Conservation (phyloP, 495 filamentous ascomycete genomes). For the Clohesyomyces aquaticus region DNA sequence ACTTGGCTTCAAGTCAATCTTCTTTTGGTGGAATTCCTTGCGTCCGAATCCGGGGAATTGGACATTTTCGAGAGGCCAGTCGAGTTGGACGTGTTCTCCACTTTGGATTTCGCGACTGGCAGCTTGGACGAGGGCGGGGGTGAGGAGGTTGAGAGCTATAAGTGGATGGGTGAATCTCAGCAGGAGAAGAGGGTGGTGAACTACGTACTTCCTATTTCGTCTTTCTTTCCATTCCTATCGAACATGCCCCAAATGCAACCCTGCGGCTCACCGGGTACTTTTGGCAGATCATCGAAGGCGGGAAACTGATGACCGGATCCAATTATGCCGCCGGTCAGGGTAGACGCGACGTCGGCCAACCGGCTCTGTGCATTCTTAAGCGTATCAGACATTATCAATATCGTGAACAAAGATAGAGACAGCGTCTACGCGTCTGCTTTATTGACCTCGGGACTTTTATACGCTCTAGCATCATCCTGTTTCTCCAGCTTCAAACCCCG, state of each 20-base stretch:
- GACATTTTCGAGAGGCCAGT: slow-evolving; percentile 50
- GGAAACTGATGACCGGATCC: slow-evolving; percentile 34
- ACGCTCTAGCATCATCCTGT: neutral
- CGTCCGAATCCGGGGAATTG: slow-evolving; percentile 53
- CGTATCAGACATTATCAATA: slow-evolving; percentile 10
- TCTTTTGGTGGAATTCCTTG: slow-evolving; percentile 56
- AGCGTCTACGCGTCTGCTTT: too few relatives aligned
- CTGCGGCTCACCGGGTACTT: slow-evolving; percentile 62
- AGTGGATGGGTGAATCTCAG: neutral
- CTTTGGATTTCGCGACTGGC: slow-evolving; percentile 56
- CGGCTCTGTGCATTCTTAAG: slow-evolving; percentile 27
- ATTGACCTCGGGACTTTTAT: too few relatives aligned
- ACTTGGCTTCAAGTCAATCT: slow-evolving; percentile 52
- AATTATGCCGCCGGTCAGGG: slow-evolving; percentile 13
- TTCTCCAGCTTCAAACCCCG: slow-evolving; percentile 7
- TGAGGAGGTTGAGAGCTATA: slow-evolving; percentile 57
- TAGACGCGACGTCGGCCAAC: slow-evolving; percentile 15
- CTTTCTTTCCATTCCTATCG: slow-evolving; percentile 63
- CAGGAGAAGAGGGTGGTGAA: neutral
- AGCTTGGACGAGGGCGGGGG: slow-evolving; percentile 55
- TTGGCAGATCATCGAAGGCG: slow-evolving; percentile 62
- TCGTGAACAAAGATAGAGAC: neutral
- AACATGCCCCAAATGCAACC: slow-evolving; percentile 70
- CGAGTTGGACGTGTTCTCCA: slow-evolving; percentile 54
- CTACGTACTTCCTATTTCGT: slow-evolving; percentile 55